A percentile compares a stretch with the other conserved stretches of the same genome.
phyloP scores from a whole-genome alignment of 306 rosid species.

The apple (Malus domestica) region DNA sequence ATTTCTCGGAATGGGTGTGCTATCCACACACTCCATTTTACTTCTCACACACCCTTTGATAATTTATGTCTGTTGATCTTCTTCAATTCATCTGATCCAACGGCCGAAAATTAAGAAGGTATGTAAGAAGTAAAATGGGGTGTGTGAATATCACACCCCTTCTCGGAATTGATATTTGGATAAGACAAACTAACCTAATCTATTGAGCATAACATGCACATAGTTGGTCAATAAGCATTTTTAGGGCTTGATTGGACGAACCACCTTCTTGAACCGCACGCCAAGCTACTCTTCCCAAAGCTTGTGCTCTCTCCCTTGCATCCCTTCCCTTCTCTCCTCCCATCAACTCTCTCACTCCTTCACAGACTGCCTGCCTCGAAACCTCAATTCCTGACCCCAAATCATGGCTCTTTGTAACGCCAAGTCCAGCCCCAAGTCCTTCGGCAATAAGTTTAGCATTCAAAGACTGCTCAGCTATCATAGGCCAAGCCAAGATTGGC shows the following conservation, averaged over 20 bases:
- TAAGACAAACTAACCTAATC: neutral
- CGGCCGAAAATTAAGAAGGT: too few species aligned
- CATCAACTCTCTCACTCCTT: conserved; percentile 31
- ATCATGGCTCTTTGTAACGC: neutral
- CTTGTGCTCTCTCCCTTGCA: conserved; percentile 24
- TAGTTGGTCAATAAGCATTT: conserved; percentile 5
- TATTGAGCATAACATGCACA: neutral
- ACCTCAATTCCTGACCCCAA: conserved; percentile 1
- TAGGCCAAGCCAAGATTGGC: conserved; percentile 33
- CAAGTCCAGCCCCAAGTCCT: conserved; percentile 18
- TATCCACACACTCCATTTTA: too few species aligned
- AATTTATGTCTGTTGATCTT: too few species aligned
- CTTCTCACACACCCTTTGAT: too few species aligned
- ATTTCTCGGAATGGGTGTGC: neutral
- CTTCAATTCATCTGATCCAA: too few species aligned
- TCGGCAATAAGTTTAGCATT: conserved; percentile 25
- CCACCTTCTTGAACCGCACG: conserved; percentile 26
- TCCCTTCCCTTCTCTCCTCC: conserved; percentile 20
- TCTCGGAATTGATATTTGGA: neutral
- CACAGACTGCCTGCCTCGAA: conserved; percentile 10
- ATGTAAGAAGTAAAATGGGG: too few species aligned
- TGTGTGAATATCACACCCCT: too few species aligned
- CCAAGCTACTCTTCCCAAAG: conserved; percentile 17
- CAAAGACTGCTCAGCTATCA: conserved; percentile 24
- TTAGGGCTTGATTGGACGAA: conserved; percentile 13